Percentiles rank a stretch among this genome's conserved stretches.
phyloP scores from a whole-genome alignment of 257 asterid genomes.

The Solanum peruvianum region DNA sequence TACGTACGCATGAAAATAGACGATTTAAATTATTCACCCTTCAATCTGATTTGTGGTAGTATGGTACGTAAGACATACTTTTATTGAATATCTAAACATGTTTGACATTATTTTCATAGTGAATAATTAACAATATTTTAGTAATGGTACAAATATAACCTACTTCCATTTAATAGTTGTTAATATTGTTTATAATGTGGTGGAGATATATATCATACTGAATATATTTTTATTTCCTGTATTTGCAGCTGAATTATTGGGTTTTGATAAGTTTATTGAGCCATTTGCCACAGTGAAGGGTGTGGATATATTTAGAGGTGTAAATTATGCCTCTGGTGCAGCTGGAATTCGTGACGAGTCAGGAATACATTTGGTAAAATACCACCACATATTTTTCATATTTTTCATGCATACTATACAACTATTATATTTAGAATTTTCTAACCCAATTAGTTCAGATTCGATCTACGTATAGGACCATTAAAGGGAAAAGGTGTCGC shows the following conservation, averaged over 20 bases:
- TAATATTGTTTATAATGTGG: neutral
- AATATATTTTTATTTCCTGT: neutral
- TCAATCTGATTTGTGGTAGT: neutral
- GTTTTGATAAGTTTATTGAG: conserved; percentile 15
- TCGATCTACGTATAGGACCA: neutral
- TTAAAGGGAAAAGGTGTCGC: neutral
- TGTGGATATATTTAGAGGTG: conserved; percentile 10
- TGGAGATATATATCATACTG: neutral
- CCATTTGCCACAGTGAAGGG: conserved; percentile 12
- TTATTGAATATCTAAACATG: neutral
- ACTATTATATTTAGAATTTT: neutral
- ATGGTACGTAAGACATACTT: neutral
- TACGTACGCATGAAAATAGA: neutral
- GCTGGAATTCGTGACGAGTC: conserved; percentile 28
- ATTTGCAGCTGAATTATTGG: conserved; percentile 16
- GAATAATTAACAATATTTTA: neutral
- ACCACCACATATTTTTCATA: neutral
- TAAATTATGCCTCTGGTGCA: conserved; percentile 28
- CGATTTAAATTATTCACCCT: neutral
- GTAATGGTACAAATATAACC: neutral
- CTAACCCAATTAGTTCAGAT: no score
- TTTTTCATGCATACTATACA: neutral
- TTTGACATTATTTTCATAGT: neutral
- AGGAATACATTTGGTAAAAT: conserved; percentile 7
- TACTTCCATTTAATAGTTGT: neutral